Conservation (phyloP, 306 rosid genomes). For the Sechiopsis laciniata region DNA sequence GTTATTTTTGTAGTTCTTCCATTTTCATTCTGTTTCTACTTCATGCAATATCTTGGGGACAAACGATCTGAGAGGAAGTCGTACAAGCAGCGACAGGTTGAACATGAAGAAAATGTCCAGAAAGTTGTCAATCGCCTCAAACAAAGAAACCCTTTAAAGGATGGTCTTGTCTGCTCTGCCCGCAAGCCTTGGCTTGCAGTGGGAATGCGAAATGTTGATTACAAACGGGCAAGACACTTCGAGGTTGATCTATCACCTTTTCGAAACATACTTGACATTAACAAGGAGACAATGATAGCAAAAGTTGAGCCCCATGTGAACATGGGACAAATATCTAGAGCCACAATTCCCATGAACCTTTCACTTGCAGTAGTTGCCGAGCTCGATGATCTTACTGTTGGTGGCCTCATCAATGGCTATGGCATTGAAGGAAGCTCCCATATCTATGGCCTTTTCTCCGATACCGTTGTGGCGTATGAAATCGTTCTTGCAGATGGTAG, state of each 20-base stretch:
- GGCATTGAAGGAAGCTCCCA: constrained; percentile 99
- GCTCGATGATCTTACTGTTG: constrained; percentile 96
- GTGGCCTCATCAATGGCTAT: constrained; percentile 95
- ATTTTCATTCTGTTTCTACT: constrained; percentile 72
- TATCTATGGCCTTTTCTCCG: constrained; percentile 79
- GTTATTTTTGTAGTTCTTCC: constrained; percentile 95
- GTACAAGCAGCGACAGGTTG: constrained; percentile 72
- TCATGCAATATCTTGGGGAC: constrained; percentile 83
- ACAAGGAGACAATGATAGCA: constrained; percentile 68
- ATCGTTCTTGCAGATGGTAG: constrained; percentile 80
- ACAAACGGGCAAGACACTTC: constrained; percentile 92
- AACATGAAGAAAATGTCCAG: constrained; percentile 81
- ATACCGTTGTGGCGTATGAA: constrained; percentile 87
- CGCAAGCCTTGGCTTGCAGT: constrained; percentile 96
- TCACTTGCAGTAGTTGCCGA: constrained; percentile 94
- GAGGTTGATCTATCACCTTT: constrained; percentile 88
- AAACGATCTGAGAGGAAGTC: constrained; percentile 82
- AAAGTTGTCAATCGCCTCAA: constrained; percentile 82
- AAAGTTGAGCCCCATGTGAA: constrained; percentile 90
- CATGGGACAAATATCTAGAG: constrained; percentile 93
- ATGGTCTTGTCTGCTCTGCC: constrained; percentile 96
- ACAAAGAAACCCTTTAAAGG: constrained; percentile 70
- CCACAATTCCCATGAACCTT: constrained; percentile 79
- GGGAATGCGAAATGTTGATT: constrained; percentile 97
- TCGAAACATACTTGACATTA: constrained; percentile 66